Percentiles rank a stretch among this genome's conserved stretches.
Evolutionary conservation across 768 basidiomycete species (phyloP).

Genomic region (Leccinellum rugosiceps): DNA sequence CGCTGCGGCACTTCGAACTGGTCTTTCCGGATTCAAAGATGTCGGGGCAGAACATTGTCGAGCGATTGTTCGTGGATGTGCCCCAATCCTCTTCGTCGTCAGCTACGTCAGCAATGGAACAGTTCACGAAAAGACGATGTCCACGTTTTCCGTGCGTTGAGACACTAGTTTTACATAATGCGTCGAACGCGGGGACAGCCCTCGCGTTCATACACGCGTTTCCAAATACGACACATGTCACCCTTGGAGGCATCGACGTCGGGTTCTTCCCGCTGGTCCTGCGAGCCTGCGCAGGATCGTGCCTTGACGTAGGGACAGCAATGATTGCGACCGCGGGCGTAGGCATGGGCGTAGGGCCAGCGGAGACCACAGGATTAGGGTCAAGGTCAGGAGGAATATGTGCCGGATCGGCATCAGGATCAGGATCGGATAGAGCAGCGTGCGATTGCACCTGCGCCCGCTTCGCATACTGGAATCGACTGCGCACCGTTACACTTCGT

Average conservation of each 20-base stretch:
- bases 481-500: conserved; percentile 20
- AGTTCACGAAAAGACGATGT: conserved; percentile 6
- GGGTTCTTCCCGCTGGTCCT: conserved; percentile 22
- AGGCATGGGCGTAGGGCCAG: not conserved
- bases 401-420: not conserved
- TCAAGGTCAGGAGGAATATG: not conserved
- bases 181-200: conserved; percentile 22
- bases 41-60: conserved; percentile 25
- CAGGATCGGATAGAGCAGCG: not conserved
- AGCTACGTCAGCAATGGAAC: not conserved
- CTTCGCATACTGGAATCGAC: conserved; percentile 16
- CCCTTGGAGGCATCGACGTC: conserved; percentile 26
- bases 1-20: conserved; percentile 31
- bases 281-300: conserved; percentile 5
- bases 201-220: conserved; percentile 27
- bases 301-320: not conserved
- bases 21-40: conserved; percentile 31
- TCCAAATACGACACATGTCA: conserved; percentile 18
- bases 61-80: conserved; percentile 22
- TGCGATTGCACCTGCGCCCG: conserved; percentile 7
- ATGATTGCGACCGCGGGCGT: not conserved
- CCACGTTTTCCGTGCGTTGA: conserved; percentile 29
- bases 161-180: conserved; percentile 26
- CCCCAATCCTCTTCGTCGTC: not conserved
- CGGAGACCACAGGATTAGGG: not conserved